Base-by-base conservation (phyloP, 192 early-diverging fungal species). In the Tieghemiomyces parasiticus region DNA sequence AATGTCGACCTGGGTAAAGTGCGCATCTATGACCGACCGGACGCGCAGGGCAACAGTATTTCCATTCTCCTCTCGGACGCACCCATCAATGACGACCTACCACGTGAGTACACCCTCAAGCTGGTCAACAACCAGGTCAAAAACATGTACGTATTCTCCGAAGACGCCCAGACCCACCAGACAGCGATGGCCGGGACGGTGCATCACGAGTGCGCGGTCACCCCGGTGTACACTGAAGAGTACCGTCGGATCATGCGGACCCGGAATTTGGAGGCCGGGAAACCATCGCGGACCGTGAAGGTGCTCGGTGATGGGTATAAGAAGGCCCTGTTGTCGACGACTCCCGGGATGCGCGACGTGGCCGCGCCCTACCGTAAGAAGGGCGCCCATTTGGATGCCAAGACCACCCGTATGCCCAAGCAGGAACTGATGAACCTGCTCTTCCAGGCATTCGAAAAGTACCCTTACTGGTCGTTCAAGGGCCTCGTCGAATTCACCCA, bases 391-490 rank as follows among this genome's bases (percentile, higher is more conserved):
- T 64, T 68, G 24, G 83, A 85, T 56, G 79, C 88, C 66, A 89
- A 88, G 65, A 80, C 79, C 32, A 88, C 92, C 12, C 80, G 93
- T 38, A 81, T 95, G 82, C 84, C 85, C 44, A 74, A 79, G 54
- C 77, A 85, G 67, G 88, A 92, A 46, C 76, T 97, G 56, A 82
- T 90, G 73, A 85, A 88, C 60, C 63, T 88, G 59, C 58, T 97
- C 46, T 95, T 97, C 70, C 66, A 66, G 38, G 78, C 78, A 8
- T 97, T 92, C 69, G 81, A 88, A 52, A 69, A 78, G 58, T 82
- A 80, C 60, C 76, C 77, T n/a, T 88, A 92, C 66, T 93, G 85
- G 84, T 78, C 78, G 22, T 81, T 95, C 68, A 90, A 89, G 67
- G 87, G 85, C 25, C 71, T 97, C 31, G 71, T 82, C 8, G 90